A percentile compares a stretch with the other conserved stretches of the same genome.
Conservation (phyloP, 495 filamentous ascomycete species). For the Penicillium parvum region DNA sequence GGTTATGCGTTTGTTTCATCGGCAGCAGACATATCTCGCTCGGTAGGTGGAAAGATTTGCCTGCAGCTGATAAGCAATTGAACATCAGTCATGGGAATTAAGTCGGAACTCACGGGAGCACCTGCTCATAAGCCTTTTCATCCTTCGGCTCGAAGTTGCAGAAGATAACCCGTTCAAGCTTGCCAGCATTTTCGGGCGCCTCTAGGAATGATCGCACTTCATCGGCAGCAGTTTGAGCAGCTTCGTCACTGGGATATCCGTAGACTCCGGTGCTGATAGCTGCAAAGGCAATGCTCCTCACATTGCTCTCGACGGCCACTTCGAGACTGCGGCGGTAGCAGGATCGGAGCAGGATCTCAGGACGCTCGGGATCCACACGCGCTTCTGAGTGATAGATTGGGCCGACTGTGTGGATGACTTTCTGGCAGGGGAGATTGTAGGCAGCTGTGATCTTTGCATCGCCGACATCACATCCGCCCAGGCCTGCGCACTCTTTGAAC, state of each 20-base stretch:
- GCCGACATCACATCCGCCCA: conserved; percentile 73
- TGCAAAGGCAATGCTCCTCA: conserved; percentile 74
- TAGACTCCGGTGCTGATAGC: conserved; percentile 86
- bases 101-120: conserved; percentile 67
- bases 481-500: conserved; percentile 61
- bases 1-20: background rate
- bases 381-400: conserved; percentile 59
- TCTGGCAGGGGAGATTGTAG: conserved; percentile 68
- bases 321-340: conserved; percentile 77
- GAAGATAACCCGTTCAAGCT: conserved; percentile 72
- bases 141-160: conserved; percentile 78
- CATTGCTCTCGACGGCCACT: conserved; percentile 59
- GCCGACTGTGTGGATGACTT: conserved; percentile 87
- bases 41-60: conserved; percentile 10
- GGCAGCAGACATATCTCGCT: background rate
- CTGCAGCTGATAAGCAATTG: background rate
- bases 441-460: conserved; percentile 77
- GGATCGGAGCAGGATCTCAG: conserved; percentile 50
- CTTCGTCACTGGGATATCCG: conserved; percentile 73
- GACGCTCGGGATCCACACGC: conserved; percentile 27
- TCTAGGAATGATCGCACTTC: conserved; percentile 71
- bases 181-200: conserved; percentile 43
- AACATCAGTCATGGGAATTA: background rate
- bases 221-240: conserved; percentile 61
- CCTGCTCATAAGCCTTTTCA: conserved; percentile 60